These are phyloP conservation scores for Aspergillus sp. DNA, from an alignment of 2,329 filamentous ascomycete species.

Conservation along the genomic window DNA sequence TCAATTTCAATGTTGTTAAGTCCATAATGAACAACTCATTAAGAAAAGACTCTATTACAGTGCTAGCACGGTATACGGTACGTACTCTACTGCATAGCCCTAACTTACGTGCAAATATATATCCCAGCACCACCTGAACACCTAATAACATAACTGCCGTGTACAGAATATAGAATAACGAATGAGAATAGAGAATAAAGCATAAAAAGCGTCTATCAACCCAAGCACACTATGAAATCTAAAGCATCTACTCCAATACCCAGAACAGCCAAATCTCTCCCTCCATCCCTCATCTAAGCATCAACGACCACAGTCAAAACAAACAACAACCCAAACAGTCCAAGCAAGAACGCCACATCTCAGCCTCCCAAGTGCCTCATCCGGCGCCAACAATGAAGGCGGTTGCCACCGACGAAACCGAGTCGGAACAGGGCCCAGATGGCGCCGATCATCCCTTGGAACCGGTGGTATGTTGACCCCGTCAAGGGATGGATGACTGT, in stretches of 20 bases:
- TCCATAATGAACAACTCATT: too few species aligned
- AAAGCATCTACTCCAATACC: not conserved
- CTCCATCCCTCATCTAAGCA: not conserved
- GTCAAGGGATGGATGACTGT: not conserved
- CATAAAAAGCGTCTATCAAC: too few species aligned
- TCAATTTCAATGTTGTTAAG: too few species aligned
- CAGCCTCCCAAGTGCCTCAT: not conserved
- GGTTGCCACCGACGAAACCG: not conserved
- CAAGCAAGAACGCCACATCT: not conserved
- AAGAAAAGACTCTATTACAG: too few species aligned
- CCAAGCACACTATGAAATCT: not conserved
- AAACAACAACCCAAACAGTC: not conserved
- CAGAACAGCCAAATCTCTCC: not conserved
- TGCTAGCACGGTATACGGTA: too few species aligned
- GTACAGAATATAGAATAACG: too few species aligned
- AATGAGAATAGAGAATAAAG: too few species aligned
- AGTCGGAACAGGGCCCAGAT: too few species aligned
- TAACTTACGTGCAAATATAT: too few species aligned
- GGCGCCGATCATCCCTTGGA: not conserved
- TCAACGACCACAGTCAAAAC: not conserved
- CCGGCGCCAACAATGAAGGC: not conserved
- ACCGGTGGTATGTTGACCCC: not conserved
- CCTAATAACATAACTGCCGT: too few species aligned
- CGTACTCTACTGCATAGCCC: too few species aligned
- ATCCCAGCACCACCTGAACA: too few species aligned